Evolutionary conservation across 2,329 filamentous ascomycete genomes (phyloP), one percentile per base, ranked within the genome.

Genomic region (Ascochyta koolunga): DNA sequence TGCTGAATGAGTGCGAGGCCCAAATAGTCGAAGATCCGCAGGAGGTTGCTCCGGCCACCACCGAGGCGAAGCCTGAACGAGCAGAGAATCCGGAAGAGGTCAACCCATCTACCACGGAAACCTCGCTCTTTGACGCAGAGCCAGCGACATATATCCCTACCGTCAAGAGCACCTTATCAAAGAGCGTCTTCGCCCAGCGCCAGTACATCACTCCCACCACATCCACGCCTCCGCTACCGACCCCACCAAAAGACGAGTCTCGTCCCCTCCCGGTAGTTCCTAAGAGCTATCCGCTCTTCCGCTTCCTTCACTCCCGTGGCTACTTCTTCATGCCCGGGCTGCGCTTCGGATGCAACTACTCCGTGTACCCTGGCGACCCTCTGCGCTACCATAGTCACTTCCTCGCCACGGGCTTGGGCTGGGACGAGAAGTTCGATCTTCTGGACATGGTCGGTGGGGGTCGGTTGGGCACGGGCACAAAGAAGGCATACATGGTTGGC

Each of bases 361-460:
- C 92, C 64, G 91, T 96, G 5, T 99, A 99, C 67, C 95, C 95
- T 0, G 95, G 95, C 39, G 95, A 99, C 72, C 92, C 95, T 1
- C 80, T 99, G 45, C 88, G 95, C 10, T 99, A 96, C 73, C 95
- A 99, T 75, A 95, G 91, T 39, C 95, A 99, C 74, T 98, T 96
- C 73, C 83, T 96, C 65, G 90, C 89, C 7, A 89, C 88, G n/a
- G 86, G 89, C 27, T 86, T 89, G 64, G 86, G 82, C n/a, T 98
- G 92, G 91, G 87, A 97, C 56, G 86, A 96, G 66, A 86, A 92
- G 64, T 88, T 99, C 51, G 84, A 89, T 32, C 79, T 98, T 67
- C 82, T 97, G 62, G 90, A 96, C 62, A 79, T 99, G 13, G 88
- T 98, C 15, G 89, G 87, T 18, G 92, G 91, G 7, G 95, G 95